A percentile compares a stretch with the other conserved stretches of the same genome.
Evolutionary conservation across 1,139 yeast species (phyloP).

Genomic region (Hansenula lynferdii): DNA sequence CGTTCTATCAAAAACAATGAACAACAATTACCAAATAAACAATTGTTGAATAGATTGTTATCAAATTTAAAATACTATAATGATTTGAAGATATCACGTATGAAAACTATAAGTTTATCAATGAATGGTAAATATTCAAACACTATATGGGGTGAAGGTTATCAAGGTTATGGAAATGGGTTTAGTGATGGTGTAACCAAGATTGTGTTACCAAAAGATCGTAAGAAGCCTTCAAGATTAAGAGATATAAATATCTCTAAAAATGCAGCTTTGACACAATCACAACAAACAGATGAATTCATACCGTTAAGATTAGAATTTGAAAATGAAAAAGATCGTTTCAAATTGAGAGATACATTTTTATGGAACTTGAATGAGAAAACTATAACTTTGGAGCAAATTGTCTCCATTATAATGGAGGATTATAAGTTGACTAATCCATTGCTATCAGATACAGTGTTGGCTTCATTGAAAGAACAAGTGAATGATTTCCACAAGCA

Average conservation of each 20-base stretch:
- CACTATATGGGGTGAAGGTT: slow-evolving; percentile 93
- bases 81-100: slow-evolving; percentile 43
- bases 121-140: slow-evolving; percentile 42
- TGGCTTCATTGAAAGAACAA: slow-evolving; percentile 69
- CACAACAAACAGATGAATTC: slow-evolving; percentile 47
- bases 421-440: slow-evolving; percentile 60
- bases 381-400: slow-evolving; percentile 56
- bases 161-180: slow-evolving; percentile 92
- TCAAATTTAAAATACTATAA: slow-evolving; percentile 43
- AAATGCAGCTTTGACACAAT: slow-evolving; percentile 31
- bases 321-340: slow-evolving; percentile 80
- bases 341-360: slow-evolving; percentile 80
- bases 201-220: slow-evolving; percentile 53
- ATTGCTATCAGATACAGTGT: slow-evolving; percentile 46
- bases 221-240: slow-evolving; percentile 38
- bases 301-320: slow-evolving; percentile 91
- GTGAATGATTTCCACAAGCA: slow-evolving; percentile 43
- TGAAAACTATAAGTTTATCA: slow-evolving; percentile 57
- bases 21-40: slow-evolving; percentile 32
- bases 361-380: slow-evolving; percentile 83
- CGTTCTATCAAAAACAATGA: slow-evolving; percentile 21
- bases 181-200: slow-evolving; percentile 69
- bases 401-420: slow-evolving; percentile 67
- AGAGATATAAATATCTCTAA: slow-evolving; percentile 37
- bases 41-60: slow-evolving; percentile 39